Conservation (phyloP, 139 green algal species). For the Bryopsis sp. region DNA sequence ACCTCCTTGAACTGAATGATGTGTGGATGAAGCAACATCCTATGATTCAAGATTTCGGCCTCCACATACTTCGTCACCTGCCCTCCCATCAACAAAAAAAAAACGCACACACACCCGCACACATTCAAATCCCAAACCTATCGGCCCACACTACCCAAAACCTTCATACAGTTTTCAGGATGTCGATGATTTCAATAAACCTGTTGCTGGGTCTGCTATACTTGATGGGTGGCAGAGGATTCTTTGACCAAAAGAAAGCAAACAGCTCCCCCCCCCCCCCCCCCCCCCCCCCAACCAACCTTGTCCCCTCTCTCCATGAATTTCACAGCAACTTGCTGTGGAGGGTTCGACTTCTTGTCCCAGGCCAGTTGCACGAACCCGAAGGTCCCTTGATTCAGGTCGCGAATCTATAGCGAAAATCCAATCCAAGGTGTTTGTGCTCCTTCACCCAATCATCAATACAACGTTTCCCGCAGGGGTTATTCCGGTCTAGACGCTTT, state of each 20-base stretch:
- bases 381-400: constrained; percentile 21
- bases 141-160: too few relatives aligned
- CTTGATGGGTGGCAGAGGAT: too few relatives aligned
- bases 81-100: too few relatives aligned
- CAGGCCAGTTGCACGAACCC: constrained; percentile 19
- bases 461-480: too few relatives aligned
- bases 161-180: too few relatives aligned
- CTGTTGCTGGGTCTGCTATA: too few relatives aligned
- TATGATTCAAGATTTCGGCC: constrained; percentile 94
- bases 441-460: too few relatives aligned
- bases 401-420: constrained; percentile 10
- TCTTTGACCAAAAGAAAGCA: neutral
- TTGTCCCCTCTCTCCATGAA: constrained; percentile 21
- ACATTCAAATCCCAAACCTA: too few relatives aligned
- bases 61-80: constrained; percentile 95
- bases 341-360: constrained; percentile 11
- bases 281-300: neutral
- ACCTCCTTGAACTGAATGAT: constrained; percentile 89
- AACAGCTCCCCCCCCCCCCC: neutral
- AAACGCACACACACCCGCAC: neutral
- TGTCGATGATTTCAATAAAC: too few relatives aligned
- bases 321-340: constrained; percentile 18
- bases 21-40: constrained; percentile 88
- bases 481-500: too few relatives aligned
- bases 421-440: too few relatives aligned